Evolutionary conservation across 2,329 filamentous ascomycete genomes (phyloP).

Genomic region (Mariannaea sp.): DNA sequence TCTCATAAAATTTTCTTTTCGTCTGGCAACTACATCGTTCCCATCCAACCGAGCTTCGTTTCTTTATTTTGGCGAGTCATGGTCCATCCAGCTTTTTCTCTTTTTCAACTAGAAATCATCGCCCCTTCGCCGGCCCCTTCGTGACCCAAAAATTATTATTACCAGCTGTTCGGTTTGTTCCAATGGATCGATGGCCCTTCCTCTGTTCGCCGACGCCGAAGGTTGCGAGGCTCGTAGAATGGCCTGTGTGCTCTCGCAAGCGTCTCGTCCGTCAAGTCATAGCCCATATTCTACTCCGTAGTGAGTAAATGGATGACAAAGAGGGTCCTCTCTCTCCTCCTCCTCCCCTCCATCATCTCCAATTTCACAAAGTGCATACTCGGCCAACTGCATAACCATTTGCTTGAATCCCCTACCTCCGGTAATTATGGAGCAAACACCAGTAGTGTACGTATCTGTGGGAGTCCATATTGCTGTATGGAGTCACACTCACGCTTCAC

Average conservation of each 20-base stretch:
- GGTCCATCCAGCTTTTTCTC: too few species aligned
- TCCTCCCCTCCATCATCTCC: too few species aligned
- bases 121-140: too few species aligned
- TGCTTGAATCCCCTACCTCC: too few species aligned
- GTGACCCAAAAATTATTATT: too few species aligned
- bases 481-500: conserved; percentile 20
- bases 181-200: conserved; percentile 17
- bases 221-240: conserved; percentile 31
- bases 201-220: conserved; percentile 36
- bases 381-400: conserved; percentile 15
- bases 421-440: neutral
- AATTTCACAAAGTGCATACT: conserved; percentile 18
- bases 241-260: conserved; percentile 34
- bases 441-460: too few species aligned
- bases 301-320: too few species aligned
- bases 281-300: too few species aligned
- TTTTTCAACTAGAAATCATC: too few species aligned
- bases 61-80: conserved; percentile 7
- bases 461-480: conserved; percentile 24
- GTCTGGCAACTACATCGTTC: neutral
- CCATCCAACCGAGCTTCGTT: neutral
- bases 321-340: too few species aligned
- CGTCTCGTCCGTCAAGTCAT: conserved; percentile 12
- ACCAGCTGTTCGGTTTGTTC: conserved; percentile 1
- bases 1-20: too few species aligned